phyloP scores from a whole-genome alignment of 2,329 filamentous ascomycete species.

The Ceratocystis cubensis region DNA sequence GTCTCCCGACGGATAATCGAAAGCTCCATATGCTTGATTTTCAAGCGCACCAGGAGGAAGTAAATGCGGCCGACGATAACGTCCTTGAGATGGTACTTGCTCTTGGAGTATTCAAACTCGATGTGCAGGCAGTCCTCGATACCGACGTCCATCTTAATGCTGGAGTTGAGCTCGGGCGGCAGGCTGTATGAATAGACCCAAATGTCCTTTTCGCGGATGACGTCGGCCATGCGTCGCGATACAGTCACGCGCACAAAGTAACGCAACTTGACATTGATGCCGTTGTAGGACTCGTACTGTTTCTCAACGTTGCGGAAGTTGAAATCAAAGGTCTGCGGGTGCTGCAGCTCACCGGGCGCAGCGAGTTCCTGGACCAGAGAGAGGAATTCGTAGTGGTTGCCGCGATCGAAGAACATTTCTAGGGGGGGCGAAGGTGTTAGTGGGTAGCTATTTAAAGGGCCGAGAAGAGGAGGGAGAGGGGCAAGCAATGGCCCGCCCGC shows the following conservation, averaged over 20 bases:
- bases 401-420: constrained; percentile 99
- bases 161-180: constrained; percentile 93
- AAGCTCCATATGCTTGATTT: constrained; percentile 99
- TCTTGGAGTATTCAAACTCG: constrained; percentile 98
- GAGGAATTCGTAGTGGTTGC: constrained; percentile 98
- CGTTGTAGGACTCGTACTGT: constrained; percentile 98
- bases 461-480: constrained; percentile 9
- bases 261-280: constrained; percentile 97
- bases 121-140: constrained; percentile 99
- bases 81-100: constrained; percentile 97
- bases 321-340: constrained; percentile 97
- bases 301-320: constrained; percentile 99
- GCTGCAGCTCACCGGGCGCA: constrained; percentile 91
- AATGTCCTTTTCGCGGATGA: constrained; percentile 96
- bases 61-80: constrained; percentile 98
- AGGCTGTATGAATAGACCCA: constrained; percentile 99
- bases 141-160: constrained; percentile 99
- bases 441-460: neutral
- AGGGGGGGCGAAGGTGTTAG: constrained; percentile 9
- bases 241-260: constrained; percentile 98
- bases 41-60: constrained; percentile 88
- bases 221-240: constrained; percentile 90
- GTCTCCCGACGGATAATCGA: constrained; percentile 96
- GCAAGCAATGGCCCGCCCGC: neutral
- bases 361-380: constrained; percentile 94